Conservation (phyloP, 352 stramenopile species). For the Pythium guiyangense region DNA sequence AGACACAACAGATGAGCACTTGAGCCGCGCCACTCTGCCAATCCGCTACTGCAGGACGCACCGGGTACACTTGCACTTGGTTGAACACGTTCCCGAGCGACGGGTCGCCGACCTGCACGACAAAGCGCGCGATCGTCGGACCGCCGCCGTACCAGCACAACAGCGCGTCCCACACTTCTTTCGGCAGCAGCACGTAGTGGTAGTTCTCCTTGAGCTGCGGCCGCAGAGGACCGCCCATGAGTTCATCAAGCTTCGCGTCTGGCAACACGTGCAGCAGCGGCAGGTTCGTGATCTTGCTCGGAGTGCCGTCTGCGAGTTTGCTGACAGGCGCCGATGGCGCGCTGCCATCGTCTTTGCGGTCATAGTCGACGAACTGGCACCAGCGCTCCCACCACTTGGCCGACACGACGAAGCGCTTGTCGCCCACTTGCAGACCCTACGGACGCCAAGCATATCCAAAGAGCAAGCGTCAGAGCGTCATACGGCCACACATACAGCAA, state of each 20-base stretch:
- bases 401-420: conserved; percentile 73
- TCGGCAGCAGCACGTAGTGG: conserved; percentile 66
- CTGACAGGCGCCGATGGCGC: background rate
- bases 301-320: conserved; percentile 15
- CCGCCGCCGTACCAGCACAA: conserved; percentile 64
- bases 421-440: conserved; percentile 61
- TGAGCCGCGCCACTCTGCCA: background rate
- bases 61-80: conserved; percentile 72
- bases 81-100: conserved; percentile 55
- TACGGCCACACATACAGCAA: background rate
- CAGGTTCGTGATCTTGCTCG: conserved; percentile 61
- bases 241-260: conserved; percentile 45
- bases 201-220: conserved; percentile 69
- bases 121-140: conserved; percentile 68
- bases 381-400: conserved; percentile 85
- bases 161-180: conserved; percentile 77
- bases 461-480: background rate
- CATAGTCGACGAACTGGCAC: conserved; percentile 62
- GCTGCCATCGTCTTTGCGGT: conserved; percentile 20
- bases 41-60: conserved; percentile 13
- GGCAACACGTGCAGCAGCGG: conserved; percentile 48
- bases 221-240: conserved; percentile 61
- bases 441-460: background rate
- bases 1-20: background rate
- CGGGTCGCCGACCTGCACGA: conserved; percentile 57